Evolutionary conservation across 1,284 basidiomycete genomes (phyloP).

Genomic region (Ceratobasidium sp.): DNA sequence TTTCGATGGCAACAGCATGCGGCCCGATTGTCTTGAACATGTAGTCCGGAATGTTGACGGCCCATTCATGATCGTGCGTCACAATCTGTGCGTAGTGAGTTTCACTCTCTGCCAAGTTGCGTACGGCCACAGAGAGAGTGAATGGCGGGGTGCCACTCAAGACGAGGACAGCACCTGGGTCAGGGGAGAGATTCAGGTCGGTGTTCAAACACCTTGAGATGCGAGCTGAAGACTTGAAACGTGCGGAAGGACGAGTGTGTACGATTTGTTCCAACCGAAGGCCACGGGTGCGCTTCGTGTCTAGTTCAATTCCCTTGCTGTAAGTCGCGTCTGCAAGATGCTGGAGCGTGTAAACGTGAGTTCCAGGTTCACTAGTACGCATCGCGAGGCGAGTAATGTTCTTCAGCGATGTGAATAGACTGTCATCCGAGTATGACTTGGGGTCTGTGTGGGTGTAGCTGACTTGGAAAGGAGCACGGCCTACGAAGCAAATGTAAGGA

Average conservation of each 20-base stretch:
- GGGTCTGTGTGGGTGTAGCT: slow-evolving; percentile 51
- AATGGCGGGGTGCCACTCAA: slow-evolving; percentile 89
- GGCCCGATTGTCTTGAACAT: slow-evolving; percentile 78
- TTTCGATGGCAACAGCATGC: slow-evolving; percentile 79
- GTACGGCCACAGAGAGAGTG: slow-evolving; percentile 75
- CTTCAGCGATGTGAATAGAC: slow-evolving; percentile 26
- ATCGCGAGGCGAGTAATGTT: slow-evolving; percentile 27
- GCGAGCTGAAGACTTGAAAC: slow-evolving; percentile 72
- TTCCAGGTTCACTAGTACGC: slow-evolving; percentile 24
- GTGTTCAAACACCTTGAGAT: slow-evolving; percentile 81
- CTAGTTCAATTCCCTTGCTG: slow-evolving; percentile 57
- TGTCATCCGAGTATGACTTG: slow-evolving; percentile 13
- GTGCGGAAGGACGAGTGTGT: slow-evolving; percentile 74
- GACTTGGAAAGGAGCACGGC: slow-evolving; percentile 85
- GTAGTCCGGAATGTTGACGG: slow-evolving; percentile 74
- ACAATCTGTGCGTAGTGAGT: slow-evolving; percentile 58
- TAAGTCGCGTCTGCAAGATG: slow-evolving; percentile 91
- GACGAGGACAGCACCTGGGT: slow-evolving; percentile 65
- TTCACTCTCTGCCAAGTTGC: slow-evolving; percentile 69
- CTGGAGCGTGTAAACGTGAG: slow-evolving; percentile 76
- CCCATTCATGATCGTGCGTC: slow-evolving; percentile 70
- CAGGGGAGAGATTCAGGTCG: slow-evolving; percentile 56
- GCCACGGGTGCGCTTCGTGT: slow-evolving; percentile 68
- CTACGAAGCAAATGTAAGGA: slow-evolving; percentile 51
- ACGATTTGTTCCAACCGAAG: slow-evolving; percentile 87